Base-by-base conservation (phyloP, 2,329 filamentous ascomycete genomes). In the Sarocladium oryzae region DNA sequence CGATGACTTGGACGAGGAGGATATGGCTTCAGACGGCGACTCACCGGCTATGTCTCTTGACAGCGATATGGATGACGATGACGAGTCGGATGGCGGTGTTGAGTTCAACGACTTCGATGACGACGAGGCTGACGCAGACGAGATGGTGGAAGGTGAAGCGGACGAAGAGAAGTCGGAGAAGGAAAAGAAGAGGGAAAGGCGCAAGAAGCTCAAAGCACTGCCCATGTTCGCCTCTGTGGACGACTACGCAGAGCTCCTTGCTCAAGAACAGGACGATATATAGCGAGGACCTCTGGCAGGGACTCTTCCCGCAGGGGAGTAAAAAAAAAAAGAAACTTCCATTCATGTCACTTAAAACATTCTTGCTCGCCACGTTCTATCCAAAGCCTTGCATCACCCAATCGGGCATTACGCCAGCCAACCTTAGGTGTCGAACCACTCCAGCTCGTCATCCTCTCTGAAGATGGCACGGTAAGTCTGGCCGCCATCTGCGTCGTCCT, bases 391-490 rank as follows among this genome's bases (percentile, higher is more conserved):
- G n/a, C n/a, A n/a, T n/a, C n/a, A n/a, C n/a, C n/a, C n/a, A n/a
- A n/a, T n/a, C n/a, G n/a, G n/a, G n/a, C n/a, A n/a, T n/a, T n/a
- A n/a, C n/a, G n/a, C n/a, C n/a, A n/a, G n/a, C n/a, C n/a, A n/a
- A n/a, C 8, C 30, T 55, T 58, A 75, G 16, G 71, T 73, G 55
- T 80, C 75, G 57, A 81, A 81, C 77, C 77, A 81, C 60, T 78
- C 78, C 2, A 92, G 91, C 54, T 82, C 86, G 76, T 96, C 91
- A 65, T 96, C 95, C 5, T 91, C 90, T 26, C 89, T 89, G 60
- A 85, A 89, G 60, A 96, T 88, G 40, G 92, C 92, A 1, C 91
- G 96, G 69, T 96, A 96, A 60, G 96, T 88, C 70, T 92, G 91
- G 68, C 91, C 82, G 24, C 91, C 92, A 49, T 85, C 82, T n/a